Evolutionary conservation across 1,139 yeast genomes (phyloP).

Genomic region (Kodamaea derodonti): DNA sequence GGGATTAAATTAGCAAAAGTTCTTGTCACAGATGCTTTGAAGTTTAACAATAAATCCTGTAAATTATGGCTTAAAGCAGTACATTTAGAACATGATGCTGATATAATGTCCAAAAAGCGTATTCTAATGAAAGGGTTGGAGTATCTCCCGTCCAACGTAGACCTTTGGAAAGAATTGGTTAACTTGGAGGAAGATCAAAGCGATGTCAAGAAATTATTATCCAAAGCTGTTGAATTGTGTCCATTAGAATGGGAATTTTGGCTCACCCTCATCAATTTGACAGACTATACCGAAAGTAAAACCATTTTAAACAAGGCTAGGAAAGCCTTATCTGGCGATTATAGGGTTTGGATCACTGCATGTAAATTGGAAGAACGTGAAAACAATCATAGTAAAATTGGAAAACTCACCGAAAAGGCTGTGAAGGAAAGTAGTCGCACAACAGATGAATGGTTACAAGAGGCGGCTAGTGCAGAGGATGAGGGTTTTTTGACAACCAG

Average conservation of each 20-base stretch:
- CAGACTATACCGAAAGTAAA: slow-evolving; percentile 48
- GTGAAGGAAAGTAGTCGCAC: slow-evolving; percentile 30
- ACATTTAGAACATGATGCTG: slow-evolving; percentile 53
- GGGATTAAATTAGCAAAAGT: slow-evolving; percentile 42
- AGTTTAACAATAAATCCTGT: slow-evolving; percentile 51
- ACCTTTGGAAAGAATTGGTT: slow-evolving; percentile 53
- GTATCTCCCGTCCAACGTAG: slow-evolving; percentile 41
- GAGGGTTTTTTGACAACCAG: slow-evolving; percentile 36
- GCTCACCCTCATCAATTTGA: slow-evolving; percentile 45
- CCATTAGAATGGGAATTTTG: slow-evolving; percentile 67
- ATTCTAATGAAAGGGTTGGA: slow-evolving; percentile 62
- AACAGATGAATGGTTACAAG: slow-evolving; percentile 15
- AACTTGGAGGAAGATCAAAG: slow-evolving; percentile 41
- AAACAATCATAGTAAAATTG: slow-evolving; percentile 28
- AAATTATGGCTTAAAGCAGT: slow-evolving; percentile 71
- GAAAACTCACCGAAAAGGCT: slow-evolving; percentile 51
- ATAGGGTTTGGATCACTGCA: slow-evolving; percentile 68
- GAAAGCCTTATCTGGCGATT: slow-evolving; percentile 46
- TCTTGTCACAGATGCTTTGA: slow-evolving; percentile 65
- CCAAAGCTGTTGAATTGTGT: slow-evolving; percentile 66
- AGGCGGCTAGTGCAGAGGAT: slow-evolving; percentile 35
- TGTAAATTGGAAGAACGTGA: slow-evolving; percentile 66
- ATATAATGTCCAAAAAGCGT: slow-evolving; percentile 45
- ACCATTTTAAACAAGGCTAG: slow-evolving; percentile 57
- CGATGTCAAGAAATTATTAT: slow-evolving; percentile 52